Conservation (phyloP, 352 stramenopile species). For the Globisporangium parvum region DNA sequence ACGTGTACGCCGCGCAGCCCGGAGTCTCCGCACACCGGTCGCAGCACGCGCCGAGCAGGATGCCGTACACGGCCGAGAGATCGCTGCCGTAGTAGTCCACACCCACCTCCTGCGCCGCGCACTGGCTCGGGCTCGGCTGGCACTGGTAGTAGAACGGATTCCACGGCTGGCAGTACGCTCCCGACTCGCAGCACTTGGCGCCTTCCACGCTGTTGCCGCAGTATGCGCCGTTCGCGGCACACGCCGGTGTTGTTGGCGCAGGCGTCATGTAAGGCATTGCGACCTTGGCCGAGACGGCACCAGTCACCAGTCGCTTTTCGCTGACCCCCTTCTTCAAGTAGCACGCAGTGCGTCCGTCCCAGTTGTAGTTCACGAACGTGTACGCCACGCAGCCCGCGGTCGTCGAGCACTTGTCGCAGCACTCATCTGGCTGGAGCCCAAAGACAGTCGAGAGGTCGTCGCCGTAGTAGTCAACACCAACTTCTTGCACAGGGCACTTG, state of each 20-base stretch:
- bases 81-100: constrained; percentile 13
- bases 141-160: constrained; percentile 9
- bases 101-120: constrained; percentile 1
- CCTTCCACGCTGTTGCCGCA: constrained; percentile 3
- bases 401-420: constrained; percentile 11
- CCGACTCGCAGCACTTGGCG: constrained; percentile 3
- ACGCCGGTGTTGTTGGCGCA: neutral
- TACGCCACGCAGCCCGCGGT: constrained; percentile 21
- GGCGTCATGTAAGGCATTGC: neutral
- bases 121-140: neutral
- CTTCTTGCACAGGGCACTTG: constrained; percentile 3
- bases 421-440: constrained; percentile 3
- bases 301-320: no score
- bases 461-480: neutral
- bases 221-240: neutral
- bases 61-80: constrained; percentile 2
- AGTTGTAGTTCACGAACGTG: constrained; percentile 34
- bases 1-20: constrained; percentile 53
- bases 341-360: constrained; percentile 21
- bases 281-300: no score
- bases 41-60: constrained; percentile 9
- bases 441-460: constrained; percentile 1
- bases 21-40: constrained; percentile 8
- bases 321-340: constrained; percentile 22
- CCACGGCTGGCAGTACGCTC: constrained; percentile 12